phyloP scores from a whole-genome alignment of 495 filamentous ascomycete species.

The Podospora anserina region DNA sequence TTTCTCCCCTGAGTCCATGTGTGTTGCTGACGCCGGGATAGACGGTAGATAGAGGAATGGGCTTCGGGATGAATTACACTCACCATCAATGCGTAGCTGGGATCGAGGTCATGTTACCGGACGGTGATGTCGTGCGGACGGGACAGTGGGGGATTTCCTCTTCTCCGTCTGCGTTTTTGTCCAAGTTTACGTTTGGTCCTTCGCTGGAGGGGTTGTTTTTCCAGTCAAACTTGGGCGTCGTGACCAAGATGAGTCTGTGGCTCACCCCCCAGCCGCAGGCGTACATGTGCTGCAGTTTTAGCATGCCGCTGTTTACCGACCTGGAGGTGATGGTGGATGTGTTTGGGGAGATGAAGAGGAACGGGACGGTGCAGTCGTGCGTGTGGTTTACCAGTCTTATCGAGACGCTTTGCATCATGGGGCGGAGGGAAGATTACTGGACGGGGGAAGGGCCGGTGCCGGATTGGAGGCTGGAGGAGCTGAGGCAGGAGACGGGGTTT shows the following conservation, averaged over 20 bases:
- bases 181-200: conserved; percentile 49
- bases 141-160: conserved; percentile 49
- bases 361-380: conserved; percentile 36
- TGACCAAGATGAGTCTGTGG: conserved; percentile 49
- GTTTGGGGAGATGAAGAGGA: conserved; percentile 39
- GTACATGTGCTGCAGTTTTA: conserved; percentile 49
- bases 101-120: conserved; percentile 50
- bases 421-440: conserved; percentile 46
- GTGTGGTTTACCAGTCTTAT: conserved; percentile 48
- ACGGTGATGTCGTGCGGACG: conserved; percentile 47
- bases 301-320: conserved; percentile 47
- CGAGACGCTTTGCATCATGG: conserved; percentile 48
- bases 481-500: conserved; percentile 41
- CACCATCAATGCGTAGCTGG: conserved; percentile 49
- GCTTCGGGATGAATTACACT: conserved; percentile 47
- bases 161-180: conserved; percentile 42
- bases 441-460: conserved; percentile 44
- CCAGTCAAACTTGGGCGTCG: conserved; percentile 49
- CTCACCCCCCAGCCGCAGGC: conserved; percentile 47
- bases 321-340: conserved; percentile 41
- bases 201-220: conserved; percentile 50
- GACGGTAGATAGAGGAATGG: conserved; percentile 43
- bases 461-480: conserved; percentile 42
- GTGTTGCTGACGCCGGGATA: conserved; percentile 10
- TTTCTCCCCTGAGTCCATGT: neutral